Percentiles rank a stretch among this genome's conserved stretches.
These are phyloP conservation scores for Cruciata laevipes DNA, from an alignment of 257 asterid species.

Conservation along the genomic window DNA sequence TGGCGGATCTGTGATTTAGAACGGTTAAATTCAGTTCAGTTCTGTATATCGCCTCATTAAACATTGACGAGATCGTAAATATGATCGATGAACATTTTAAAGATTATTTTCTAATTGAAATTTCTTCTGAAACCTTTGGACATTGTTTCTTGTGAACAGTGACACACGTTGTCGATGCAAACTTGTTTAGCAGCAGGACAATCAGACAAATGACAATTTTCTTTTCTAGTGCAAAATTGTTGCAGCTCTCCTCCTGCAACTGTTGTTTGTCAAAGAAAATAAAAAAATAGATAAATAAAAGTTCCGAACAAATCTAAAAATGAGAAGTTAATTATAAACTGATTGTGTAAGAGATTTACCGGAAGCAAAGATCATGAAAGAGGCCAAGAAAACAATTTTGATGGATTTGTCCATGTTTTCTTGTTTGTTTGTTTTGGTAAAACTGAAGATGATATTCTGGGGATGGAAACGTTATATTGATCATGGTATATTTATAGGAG, in stretches of 20 bases:
- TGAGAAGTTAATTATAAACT: too few relatives aligned
- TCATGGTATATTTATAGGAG: not conserved
- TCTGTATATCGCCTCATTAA: too few relatives aligned
- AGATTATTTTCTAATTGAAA: too few relatives aligned
- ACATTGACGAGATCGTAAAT: too few relatives aligned
- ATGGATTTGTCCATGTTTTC: not conserved
- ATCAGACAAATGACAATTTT: not conserved
- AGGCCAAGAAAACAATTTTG: not conserved
- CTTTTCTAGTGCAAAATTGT: not conserved
- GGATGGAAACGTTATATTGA: not conserved
- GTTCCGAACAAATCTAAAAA: not conserved
- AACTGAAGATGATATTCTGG: not conserved
- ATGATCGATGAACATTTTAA: too few relatives aligned
- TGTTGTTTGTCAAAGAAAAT: not conserved
- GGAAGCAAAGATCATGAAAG: not conserved
- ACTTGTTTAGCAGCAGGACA: not conserved
- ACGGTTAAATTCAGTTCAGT: too few relatives aligned
- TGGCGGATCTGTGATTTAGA: too few relatives aligned
- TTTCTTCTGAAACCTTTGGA: too few relatives aligned
- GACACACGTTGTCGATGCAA: not conserved
- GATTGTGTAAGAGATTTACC: not conserved
- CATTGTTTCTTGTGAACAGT: not conserved
- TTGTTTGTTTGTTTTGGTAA: not conserved
- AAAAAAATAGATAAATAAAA: too few relatives aligned
- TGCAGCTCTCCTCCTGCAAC: not conserved